A percentile compares a stretch with the other conserved stretches of the same genome.
Evolutionary conservation across 441 rosid genomes (phyloP).

Genomic region (Brassica balearica): DNA sequence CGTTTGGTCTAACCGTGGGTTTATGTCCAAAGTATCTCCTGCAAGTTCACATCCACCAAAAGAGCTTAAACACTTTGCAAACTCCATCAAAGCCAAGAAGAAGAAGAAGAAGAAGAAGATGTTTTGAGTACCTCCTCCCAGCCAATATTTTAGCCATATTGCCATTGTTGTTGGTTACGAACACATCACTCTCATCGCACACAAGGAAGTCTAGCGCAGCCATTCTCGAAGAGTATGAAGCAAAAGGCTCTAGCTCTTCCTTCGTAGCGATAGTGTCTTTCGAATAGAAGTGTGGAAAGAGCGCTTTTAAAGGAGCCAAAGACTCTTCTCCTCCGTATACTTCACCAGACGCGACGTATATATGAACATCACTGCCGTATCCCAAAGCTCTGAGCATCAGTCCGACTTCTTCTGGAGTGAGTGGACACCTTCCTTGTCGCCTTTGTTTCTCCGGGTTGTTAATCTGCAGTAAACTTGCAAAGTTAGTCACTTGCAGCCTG

Average conservation of each 20-base stretch:
- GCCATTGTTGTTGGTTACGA: slow-evolving; percentile 95
- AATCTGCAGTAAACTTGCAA: slow-evolving; percentile 51
- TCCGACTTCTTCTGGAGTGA: slow-evolving; percentile 97
- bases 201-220: slow-evolving; percentile 96
- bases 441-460: slow-evolving; percentile 90
- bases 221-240: slow-evolving; percentile 84
- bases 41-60: slow-evolving; percentile 35
- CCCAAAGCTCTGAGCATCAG: slow-evolving; percentile 98
- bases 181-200: slow-evolving; percentile 90
- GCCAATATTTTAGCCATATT: slow-evolving; percentile 95
- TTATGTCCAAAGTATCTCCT: slow-evolving; percentile 94
- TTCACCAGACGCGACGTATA: slow-evolving; percentile 96
- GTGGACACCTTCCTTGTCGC: slow-evolving; percentile 98
- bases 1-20: slow-evolving; percentile 93
- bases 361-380: slow-evolving; percentile 80
- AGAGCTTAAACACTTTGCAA: slow-evolving; percentile 33
- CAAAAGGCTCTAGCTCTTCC: slow-evolving; percentile 74
- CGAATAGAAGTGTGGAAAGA: slow-evolving; percentile 81
- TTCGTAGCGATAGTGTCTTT: slow-evolving; percentile 80
- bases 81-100: no score
- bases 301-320: slow-evolving; percentile 76
- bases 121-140: slow-evolving; percentile 69
- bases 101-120: not conserved
- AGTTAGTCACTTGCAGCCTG: slow-evolving; percentile 22
- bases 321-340: slow-evolving; percentile 88